Evolutionary conservation across 2,329 filamentous ascomycete species (phyloP), one percentile per base, ranked within the genome.

Genomic region (Talaromyces piceae): DNA sequence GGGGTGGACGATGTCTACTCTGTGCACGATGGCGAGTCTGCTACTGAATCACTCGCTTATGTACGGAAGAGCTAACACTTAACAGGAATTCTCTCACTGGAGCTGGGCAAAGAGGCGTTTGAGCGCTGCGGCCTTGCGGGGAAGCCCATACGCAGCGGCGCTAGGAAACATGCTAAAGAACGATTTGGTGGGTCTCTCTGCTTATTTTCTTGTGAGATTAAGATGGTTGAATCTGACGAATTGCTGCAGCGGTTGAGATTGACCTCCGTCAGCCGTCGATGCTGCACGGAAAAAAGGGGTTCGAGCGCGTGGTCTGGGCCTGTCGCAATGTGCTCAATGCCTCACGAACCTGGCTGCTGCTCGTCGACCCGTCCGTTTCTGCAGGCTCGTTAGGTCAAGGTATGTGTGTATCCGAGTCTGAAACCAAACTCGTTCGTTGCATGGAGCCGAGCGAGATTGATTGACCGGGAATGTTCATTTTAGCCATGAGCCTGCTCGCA

Each of bases 51-150:
- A n/a, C n/a, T n/a, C n/a, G 23, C n/a, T 12, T 41, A 22, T 2
- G 16, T 13, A n/a, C 45, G 20, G 41, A 16, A 12, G 6, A 22
- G 20, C n/a, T 33, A 5, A 18, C n/a, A 51, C 52, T 45, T 22
- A 22, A 41, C 45, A 87, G 88, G 88, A 0, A 71, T 80, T 0
- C 74, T 98, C 28, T 81, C 77, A 3, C 76, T 98, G 59, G 86
- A 88, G 59, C 76, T 97, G 23, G 86, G 89, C 56, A 89, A 85
- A 58, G 83, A 90, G 49, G 83, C 81, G 0, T 96, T 91, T 67
- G 90, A 97, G 67, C 79, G 84, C 45, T 83, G 86, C 44, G 93
- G 93, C 0, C 74, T 98, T 0, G 80, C 83, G 1, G 91, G 91
- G 1, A 83, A 82, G 56, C 78, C 86, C 0, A 71, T 82, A 20